These are phyloP conservation scores for Phialophora expanda DNA, from an alignment of 2,329 filamentous ascomycete species.

Conservation along the genomic window DNA sequence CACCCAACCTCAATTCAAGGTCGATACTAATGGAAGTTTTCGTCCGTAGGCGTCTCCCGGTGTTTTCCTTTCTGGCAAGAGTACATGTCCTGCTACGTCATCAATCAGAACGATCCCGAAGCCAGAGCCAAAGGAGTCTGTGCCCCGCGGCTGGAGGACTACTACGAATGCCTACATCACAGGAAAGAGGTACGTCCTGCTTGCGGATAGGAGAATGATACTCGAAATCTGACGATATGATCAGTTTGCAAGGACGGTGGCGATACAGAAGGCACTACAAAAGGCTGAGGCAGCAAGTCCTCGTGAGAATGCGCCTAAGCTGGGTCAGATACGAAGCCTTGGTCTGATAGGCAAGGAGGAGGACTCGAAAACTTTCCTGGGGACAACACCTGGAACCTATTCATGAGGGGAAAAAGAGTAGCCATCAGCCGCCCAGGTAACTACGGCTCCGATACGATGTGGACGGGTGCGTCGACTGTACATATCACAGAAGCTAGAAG, in stretches of 20 bases:
- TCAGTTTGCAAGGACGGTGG: constrained; percentile 77
- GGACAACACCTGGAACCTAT: constrained; percentile 10
- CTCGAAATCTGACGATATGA: constrained; percentile 18
- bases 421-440: neutral
- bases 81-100: constrained; percentile 95
- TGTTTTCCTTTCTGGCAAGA: constrained; percentile 99
- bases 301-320: constrained; percentile 79
- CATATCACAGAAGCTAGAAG: neutral
- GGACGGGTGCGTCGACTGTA: neutral
- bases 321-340: constrained; percentile 84
- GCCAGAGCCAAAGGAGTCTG: constrained; percentile 87
- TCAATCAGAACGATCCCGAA: constrained; percentile 83
- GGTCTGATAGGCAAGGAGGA: constrained; percentile 84
- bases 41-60: constrained; percentile 66
- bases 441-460: neutral
- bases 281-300: constrained; percentile 76
- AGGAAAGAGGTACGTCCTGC: constrained; percentile 83
- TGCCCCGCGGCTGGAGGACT: constrained; percentile 83
- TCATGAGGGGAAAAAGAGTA: neutral
- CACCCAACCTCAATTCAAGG: constrained; percentile 2
- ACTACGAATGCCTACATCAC: constrained; percentile 98
- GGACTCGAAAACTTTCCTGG: constrained; percentile 61
- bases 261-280: constrained; percentile 83
- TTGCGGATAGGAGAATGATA: neutral
- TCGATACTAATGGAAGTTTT: constrained; percentile 20